Percentiles rank a stretch among this genome's conserved stretches.
phyloP scores from a whole-genome alignment of 179 eudicot genomes.

The Amaranthus tricolor region DNA sequence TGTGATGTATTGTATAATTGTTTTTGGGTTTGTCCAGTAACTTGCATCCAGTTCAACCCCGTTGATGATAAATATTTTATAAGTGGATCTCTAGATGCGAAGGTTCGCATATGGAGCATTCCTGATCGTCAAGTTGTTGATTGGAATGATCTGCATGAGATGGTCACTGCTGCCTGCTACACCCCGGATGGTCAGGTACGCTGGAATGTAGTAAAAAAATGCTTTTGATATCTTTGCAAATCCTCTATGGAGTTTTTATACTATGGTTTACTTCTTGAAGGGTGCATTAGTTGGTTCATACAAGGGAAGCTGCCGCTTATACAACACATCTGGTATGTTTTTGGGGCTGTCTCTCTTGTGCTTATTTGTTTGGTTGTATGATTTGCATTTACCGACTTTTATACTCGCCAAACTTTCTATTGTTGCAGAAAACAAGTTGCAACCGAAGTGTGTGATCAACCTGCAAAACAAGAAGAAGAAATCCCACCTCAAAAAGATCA shows the following conservation, averaged over 20 bases:
- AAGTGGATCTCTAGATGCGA: constrained; percentile 96
- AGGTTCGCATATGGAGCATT: constrained; percentile 99
- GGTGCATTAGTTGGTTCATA: constrained; percentile 96
- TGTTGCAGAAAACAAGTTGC: constrained; percentile 79
- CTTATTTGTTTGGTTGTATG: constrained; percentile 10
- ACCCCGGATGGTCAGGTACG: constrained; percentile 97
- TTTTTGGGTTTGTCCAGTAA: constrained; percentile 50
- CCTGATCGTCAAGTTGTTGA: constrained; percentile 96
- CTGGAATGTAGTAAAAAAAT: not conserved
- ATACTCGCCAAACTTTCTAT: constrained; percentile 8
- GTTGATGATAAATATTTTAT: constrained; percentile 89
- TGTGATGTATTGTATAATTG: not conserved
- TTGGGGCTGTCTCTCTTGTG: constrained; percentile 12
- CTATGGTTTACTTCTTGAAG: constrained; percentile 47
- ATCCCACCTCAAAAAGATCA: constrained; percentile 85
- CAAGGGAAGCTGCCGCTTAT: constrained; percentile 91
- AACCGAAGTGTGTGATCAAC: constrained; percentile 70
- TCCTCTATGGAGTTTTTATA: constrained; percentile 20
- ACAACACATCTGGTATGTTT: constrained; percentile 72
- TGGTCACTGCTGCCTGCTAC: constrained; percentile 99
- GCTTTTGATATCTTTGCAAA: not conserved
- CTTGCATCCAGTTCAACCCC: constrained; percentile 99
- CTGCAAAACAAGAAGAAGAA: constrained; percentile 92
- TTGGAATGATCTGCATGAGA: constrained; percentile 97
- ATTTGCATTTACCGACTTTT: constrained; percentile 3